Conservation (phyloP, 2,329 filamentous ascomycete species). For the Ramichloridium luteum region DNA sequence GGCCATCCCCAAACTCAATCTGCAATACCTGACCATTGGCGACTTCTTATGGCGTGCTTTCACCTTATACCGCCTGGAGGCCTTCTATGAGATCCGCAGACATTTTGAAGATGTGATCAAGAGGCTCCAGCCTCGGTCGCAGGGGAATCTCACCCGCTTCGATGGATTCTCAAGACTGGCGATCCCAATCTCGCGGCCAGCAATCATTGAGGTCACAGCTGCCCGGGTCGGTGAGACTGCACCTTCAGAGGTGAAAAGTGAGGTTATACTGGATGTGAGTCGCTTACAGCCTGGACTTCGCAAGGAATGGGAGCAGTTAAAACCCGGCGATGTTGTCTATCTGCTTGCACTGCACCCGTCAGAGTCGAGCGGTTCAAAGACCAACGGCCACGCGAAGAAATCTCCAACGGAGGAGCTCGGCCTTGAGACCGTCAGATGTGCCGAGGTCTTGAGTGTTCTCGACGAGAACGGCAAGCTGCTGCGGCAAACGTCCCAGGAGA, state of each 20-base stretch:
- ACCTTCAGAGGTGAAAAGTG: constrained; percentile 74
- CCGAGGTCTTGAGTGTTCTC: constrained; percentile 72
- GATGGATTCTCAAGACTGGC: constrained; percentile 86
- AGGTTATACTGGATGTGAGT: constrained; percentile 73
- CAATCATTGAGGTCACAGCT: constrained; percentile 75
- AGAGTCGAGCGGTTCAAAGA: constrained; percentile 37
- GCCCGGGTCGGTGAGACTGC: constrained; percentile 70
- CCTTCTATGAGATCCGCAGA: constrained; percentile 86
- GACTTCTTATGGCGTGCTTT: constrained; percentile 97
- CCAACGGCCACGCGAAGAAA: constrained; percentile 42
- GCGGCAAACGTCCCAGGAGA: constrained; percentile 43
- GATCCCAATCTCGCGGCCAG: constrained; percentile 70
- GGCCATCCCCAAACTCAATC: constrained; percentile 83
- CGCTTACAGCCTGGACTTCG: constrained; percentile 64
- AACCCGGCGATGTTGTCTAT: constrained; percentile 81
- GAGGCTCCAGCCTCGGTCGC: constrained; percentile 56
- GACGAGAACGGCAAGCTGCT: constrained; percentile 72
- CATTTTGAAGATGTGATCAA: constrained; percentile 76
- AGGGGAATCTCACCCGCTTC: constrained; percentile 57
- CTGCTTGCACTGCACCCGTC: constrained; percentile 60
- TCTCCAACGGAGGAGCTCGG: constrained; percentile 49
- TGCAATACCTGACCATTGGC: constrained; percentile 88
- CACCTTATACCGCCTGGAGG: constrained; percentile 74
- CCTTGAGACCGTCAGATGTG: constrained; percentile 61
- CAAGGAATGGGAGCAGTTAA: constrained; percentile 79